Base-by-base conservation (phyloP, 2,329 filamentous ascomycete genomes). In the Alternaria ventricosa region DNA sequence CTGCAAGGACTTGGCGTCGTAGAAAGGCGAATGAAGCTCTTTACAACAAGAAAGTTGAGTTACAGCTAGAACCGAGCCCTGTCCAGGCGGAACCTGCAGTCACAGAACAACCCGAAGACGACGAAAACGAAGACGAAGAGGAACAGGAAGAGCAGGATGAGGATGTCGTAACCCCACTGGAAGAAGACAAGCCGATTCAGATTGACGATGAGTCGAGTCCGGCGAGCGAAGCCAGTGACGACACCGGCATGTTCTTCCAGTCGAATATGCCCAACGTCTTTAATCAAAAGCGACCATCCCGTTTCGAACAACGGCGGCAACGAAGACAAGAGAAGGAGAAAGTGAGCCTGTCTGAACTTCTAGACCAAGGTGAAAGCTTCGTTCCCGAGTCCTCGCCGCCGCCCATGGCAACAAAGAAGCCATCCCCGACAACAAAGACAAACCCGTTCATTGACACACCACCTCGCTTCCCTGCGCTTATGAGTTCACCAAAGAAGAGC, bases 1-100 rank as follows among this genome's bases (percentile, higher is more conserved):
- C 75, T 20, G 77, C 81, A 36, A 74, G 76, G 15, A 82, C 81
- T 4, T 82, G 82, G 79, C 79, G 82, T 45, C 75, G 79, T n/a
- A 79, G 71, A 20, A 81, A 74, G 36, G 77, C 74, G 6, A 78
- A 68, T 53, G 72, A 82, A 53, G 80, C 78, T 45, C 71, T 75
- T 8, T 81, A 81, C 61, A 73, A 77, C 22, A 79, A 83, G 45
- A 80, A 78, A 53, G 74, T 76, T 18, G 78, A 76, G 25, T 67
- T 69, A 30, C 57, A 63, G 10, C 62, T 71, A 47, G 61, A 68
- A n/a, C 33, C 58, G 9, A 61, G 51, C 1, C 46, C 63, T 20
- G 56, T 58, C 25, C 13, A 53, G 2, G 54, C 60, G 1, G 60
- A 67, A 49, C 57, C 57, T 20, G 58, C 53, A 44, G 56, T 60